These are phyloP conservation scores for Amanita phalloides DNA, from an alignment of 768 basidiomycete species.

Conservation along the genomic window DNA sequence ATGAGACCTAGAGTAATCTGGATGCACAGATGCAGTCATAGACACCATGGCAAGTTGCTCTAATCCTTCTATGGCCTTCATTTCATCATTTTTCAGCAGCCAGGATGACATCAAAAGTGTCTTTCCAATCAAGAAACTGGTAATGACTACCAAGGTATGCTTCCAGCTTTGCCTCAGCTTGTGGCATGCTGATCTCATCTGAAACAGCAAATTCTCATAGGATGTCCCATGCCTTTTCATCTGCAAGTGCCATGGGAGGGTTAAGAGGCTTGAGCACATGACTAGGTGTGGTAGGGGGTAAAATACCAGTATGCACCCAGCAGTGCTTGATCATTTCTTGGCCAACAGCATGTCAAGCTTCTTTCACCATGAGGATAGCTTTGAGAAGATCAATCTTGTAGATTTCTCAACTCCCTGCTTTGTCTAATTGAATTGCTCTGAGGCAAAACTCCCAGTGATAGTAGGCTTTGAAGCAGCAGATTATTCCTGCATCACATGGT, in stretches of 20 bases:
- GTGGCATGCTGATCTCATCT: no score
- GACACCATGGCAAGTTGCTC: no score
- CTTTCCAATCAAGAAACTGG: no score
- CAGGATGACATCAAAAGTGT: no score
- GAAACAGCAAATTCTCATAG: conserved; percentile 4
- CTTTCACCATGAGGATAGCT: conserved; percentile 20
- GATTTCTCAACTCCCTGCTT: conserved; percentile 19
- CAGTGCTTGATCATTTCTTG: conserved; percentile 22
- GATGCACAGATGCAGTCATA: no score
- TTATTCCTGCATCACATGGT: conserved; percentile 24
- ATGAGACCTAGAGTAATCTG: no score
- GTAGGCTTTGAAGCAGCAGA: conserved; percentile 24
- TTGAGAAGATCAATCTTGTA: conserved; percentile 25
- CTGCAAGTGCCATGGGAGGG: background rate
- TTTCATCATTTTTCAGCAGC: no score
- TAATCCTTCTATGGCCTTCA: no score
- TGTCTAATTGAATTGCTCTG: conserved; percentile 19
- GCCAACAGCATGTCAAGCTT: conserved; percentile 20
- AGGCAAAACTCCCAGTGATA: conserved; percentile 17
- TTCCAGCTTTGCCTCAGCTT: no score
- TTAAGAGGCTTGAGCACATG: no score
- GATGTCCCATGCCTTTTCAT: conserved; percentile 6
- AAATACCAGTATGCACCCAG: conserved; percentile 26
- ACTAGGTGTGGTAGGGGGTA: no score
- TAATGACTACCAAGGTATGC: no score